phyloP scores from a whole-genome alignment of 768 basidiomycete genomes.

The Tylopilus plumbeoviolaceoides region DNA sequence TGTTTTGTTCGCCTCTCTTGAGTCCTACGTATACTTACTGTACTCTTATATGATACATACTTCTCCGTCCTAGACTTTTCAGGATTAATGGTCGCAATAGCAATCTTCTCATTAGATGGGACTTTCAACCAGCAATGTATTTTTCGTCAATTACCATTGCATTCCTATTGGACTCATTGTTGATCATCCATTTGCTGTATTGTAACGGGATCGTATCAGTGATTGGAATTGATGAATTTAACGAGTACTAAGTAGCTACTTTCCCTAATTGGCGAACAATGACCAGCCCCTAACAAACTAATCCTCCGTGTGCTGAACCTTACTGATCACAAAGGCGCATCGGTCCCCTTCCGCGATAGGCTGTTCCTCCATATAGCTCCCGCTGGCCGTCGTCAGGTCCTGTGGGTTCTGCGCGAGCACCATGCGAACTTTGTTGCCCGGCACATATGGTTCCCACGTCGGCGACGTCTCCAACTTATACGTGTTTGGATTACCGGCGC shows the following conservation, averaged over 20 bases:
- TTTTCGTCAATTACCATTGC: not conserved
- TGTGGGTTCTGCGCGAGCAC: slow-evolving; percentile 33
- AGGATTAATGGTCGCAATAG: slow-evolving; percentile 8
- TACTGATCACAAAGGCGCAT: slow-evolving; percentile 37
- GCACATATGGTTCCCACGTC: slow-evolving; percentile 41
- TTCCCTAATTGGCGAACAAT: not conserved
- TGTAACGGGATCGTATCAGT: too few species aligned
- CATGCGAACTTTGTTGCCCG: slow-evolving; percentile 34
- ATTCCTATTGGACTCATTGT: not conserved
- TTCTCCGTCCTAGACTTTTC: not conserved
- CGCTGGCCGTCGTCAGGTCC: slow-evolving; percentile 31
- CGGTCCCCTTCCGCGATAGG: slow-evolving; percentile 33
- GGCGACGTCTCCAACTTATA: slow-evolving; percentile 51
- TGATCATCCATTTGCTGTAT: not conserved
- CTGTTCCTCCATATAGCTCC: slow-evolving; percentile 41
- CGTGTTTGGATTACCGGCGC: slow-evolving; percentile 42
- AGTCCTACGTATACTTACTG: not conserved
- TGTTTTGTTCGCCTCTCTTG: not conserved
- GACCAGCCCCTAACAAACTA: slow-evolving; percentile 25
- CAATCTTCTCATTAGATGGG: not conserved
- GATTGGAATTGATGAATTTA: too few species aligned
- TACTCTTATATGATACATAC: slow-evolving; percentile 8
- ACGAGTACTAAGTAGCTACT: too few species aligned
- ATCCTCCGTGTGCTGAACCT: slow-evolving; percentile 30
- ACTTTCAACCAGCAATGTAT: not conserved